Evolutionary conservation across 352 stramenopile species (phyloP).

Genomic region (Blastocystis sp.): DNA sequence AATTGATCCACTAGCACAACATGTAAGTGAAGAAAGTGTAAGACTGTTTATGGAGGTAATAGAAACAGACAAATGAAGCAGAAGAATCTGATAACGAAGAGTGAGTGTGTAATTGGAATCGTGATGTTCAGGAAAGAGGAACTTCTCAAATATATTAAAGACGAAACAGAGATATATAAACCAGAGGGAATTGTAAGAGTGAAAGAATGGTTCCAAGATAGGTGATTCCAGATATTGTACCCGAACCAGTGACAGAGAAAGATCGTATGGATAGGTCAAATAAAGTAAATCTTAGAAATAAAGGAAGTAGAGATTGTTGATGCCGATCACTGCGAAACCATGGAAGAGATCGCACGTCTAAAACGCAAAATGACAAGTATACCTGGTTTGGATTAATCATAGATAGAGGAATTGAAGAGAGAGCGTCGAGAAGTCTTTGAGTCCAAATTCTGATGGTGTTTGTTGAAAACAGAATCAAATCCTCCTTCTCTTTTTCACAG

Average conservation of each 20-base stretch:
- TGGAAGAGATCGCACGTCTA: constrained; percentile 34
- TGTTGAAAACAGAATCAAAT: constrained; percentile 37
- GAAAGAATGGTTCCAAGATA: background rate
- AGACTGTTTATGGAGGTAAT: background rate
- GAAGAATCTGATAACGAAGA: background rate
- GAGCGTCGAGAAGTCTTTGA: constrained; percentile 35
- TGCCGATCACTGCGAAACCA: constrained; percentile 26
- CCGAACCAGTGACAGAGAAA: background rate
- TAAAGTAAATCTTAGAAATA: background rate
- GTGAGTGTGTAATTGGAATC: background rate
- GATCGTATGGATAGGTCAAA: background rate
- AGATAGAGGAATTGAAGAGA: constrained; percentile 49
- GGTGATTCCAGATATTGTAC: constrained; percentile 6
- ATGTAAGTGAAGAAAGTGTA: background rate
- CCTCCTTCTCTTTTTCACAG: constrained; percentile 27
- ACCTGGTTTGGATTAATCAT: background rate
- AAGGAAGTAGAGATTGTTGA: constrained; percentile 26
- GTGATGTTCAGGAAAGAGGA: background rate
- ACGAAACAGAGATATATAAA: constrained; percentile 18
- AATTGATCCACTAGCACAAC: background rate
- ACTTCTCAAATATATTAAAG: constrained; percentile 5
- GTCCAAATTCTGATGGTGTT: constrained; percentile 34
- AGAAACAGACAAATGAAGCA: background rate
- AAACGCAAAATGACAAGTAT: constrained; percentile 56
- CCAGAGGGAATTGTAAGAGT: constrained; percentile 35